These are phyloP conservation scores for Jatropha podagrica DNA, from an alignment of 441 rosid genomes.

Conservation along the genomic window DNA sequence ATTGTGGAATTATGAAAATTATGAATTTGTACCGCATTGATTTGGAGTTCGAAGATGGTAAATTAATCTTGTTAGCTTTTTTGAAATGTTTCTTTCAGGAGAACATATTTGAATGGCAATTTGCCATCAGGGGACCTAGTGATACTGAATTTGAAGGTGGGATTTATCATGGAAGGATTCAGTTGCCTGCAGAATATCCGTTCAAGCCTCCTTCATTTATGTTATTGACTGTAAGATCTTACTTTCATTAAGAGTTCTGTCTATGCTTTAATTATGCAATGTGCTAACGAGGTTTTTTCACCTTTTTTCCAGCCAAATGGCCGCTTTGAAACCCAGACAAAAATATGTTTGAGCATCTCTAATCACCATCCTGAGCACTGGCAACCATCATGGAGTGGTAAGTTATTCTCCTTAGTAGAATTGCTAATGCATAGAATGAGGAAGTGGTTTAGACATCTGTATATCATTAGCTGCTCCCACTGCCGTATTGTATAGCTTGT, in stretches of 20 bases:
- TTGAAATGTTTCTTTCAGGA: conserved; percentile 48
- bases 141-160: conserved; percentile 96
- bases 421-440: neutral
- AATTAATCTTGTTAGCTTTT: neutral
- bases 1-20: neutral
- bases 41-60: neutral
- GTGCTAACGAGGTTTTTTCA: conserved; percentile 16
- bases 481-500: neutral
- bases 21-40: neutral
- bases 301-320: conserved; percentile 76
- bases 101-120: conserved; percentile 97
- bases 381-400: conserved; percentile 99
- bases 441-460: too few species aligned
- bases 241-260: neutral
- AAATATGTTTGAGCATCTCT: conserved; percentile 95
- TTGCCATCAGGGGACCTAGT: conserved; percentile 79
- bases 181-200: conserved; percentile 89
- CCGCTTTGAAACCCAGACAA: conserved; percentile 92
- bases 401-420: conserved; percentile 13
- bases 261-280: neutral
- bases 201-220: conserved; percentile 96
- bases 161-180: conserved; percentile 96
- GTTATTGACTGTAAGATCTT: conserved; percentile 73
- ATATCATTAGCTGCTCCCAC: too few species aligned
- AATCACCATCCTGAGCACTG: conserved; percentile 99